Conservation (phyloP, 164 flowering plant species). For the Hamamelis virginiana region DNA sequence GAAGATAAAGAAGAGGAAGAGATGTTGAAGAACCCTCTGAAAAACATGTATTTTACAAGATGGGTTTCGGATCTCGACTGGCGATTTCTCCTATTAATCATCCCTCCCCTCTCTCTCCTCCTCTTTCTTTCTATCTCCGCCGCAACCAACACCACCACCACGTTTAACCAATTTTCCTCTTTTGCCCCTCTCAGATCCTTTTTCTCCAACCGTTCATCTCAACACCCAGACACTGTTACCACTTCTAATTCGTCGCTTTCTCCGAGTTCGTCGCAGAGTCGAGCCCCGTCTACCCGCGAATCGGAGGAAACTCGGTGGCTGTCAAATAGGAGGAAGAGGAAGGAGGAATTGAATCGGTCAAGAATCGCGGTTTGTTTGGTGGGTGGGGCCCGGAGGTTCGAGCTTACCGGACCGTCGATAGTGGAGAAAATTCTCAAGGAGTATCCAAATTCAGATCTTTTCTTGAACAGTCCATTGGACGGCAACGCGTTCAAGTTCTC, state of each 20-base stretch:
- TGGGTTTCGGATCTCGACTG: constrained; percentile 44
- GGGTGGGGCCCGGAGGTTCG: constrained; percentile 94
- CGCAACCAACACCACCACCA: constrained; percentile 13
- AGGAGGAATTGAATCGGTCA: constrained; percentile 39
- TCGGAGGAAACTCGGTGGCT: constrained; percentile 3
- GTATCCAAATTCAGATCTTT: constrained; percentile 68
- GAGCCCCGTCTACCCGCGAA: neutral
- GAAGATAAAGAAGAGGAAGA: neutral
- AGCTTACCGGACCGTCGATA: constrained; percentile 91
- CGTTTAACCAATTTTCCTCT: constrained; percentile 18
- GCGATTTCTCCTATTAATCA: constrained; percentile 38
- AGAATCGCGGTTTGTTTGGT: constrained; percentile 88
- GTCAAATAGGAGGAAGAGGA: constrained; percentile 13
- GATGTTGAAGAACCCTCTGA: neutral
- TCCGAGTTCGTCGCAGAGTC: neutral
- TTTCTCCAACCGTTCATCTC: constrained; percentile 15
- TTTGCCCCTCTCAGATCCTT: constrained; percentile 35
- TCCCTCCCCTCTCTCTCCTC: constrained; percentile 43
- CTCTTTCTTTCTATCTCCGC: constrained; percentile 37
- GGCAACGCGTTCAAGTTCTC: constrained; percentile 64
- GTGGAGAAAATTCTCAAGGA: constrained; percentile 51
- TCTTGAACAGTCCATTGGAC: constrained; percentile 73
- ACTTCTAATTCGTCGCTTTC: neutral
- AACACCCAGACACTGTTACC: neutral
- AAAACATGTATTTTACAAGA: neutral